These are phyloP conservation scores for Aspergillus campestris DNA, from an alignment of 495 filamentous ascomycete genomes.

Conservation along the genomic window DNA sequence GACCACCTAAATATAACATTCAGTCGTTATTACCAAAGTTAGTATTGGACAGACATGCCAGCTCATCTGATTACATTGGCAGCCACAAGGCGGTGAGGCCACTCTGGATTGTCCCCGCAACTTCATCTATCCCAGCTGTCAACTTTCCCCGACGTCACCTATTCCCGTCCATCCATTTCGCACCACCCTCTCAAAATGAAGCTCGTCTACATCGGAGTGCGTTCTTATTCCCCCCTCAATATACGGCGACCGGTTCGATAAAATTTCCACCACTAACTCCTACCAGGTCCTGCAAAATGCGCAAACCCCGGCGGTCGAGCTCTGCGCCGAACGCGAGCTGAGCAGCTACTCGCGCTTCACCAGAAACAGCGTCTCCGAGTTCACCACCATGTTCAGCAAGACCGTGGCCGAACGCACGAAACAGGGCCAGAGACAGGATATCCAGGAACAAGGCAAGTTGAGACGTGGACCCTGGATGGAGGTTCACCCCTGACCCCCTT, in stretches of 20 bases:
- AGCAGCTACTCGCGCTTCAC: slow-evolving; percentile 77
- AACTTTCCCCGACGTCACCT: slow-evolving; percentile 10
- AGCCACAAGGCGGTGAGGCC: too few relatives aligned
- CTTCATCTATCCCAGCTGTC: background rate
- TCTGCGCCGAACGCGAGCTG: slow-evolving; percentile 73
- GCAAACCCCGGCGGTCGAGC: slow-evolving; percentile 66
- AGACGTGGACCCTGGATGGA: slow-evolving; percentile 1
- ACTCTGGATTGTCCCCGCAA: too few relatives aligned
- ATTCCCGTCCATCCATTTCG: background rate
- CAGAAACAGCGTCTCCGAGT: slow-evolving; percentile 43
- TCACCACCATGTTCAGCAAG: slow-evolving; percentile 48
- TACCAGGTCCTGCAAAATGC: slow-evolving; percentile 74
- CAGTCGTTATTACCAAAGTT: too few relatives aligned
- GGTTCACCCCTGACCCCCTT: slow-evolving; percentile 48
- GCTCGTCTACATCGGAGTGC: slow-evolving; percentile 86
- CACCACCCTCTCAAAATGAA: slow-evolving; percentile 59
- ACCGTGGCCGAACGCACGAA: slow-evolving; percentile 71
- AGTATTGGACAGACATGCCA: too few relatives aligned
- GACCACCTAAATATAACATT: too few relatives aligned
- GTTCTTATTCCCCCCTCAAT: slow-evolving; percentile 12
- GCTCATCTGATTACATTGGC: too few relatives aligned
- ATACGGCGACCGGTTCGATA: background rate
- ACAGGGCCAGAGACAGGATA: slow-evolving; percentile 82
- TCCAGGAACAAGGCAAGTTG: slow-evolving; percentile 65
- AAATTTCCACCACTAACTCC: slow-evolving; percentile 7